Percentiles rank a stretch among this genome's conserved stretches.
phyloP scores from a whole-genome alignment of 805 yeast genomes.

The Lachancea sp. region DNA sequence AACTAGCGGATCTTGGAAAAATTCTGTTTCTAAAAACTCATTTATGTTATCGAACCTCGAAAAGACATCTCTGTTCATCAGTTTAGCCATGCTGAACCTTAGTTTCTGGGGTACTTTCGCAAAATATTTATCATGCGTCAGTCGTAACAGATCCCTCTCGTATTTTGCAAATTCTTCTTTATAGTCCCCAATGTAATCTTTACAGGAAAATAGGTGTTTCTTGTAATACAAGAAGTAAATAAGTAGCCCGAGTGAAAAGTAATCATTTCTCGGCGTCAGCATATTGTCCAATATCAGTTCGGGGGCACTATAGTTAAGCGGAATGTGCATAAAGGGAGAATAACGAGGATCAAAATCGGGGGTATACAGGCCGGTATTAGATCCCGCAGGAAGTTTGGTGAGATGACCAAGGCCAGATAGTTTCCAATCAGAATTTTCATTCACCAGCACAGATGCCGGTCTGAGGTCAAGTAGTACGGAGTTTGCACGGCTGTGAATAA shows the following conservation, averaged over 20 bases:
- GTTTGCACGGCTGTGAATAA: conserved; percentile 71
- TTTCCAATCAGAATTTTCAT: conserved; percentile 91
- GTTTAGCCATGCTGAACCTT: conserved; percentile 39
- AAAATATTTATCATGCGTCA: conserved; percentile 38
- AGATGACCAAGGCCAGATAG: conserved; percentile 64
- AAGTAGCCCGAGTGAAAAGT: conserved; percentile 77
- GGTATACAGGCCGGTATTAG: conserved; percentile 50
- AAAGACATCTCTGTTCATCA: conserved; percentile 52
- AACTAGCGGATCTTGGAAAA: conserved; percentile 76
- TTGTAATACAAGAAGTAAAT: conserved; percentile 64
- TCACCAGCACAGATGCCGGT: conserved; percentile 72
- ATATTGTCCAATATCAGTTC: conserved; percentile 64
- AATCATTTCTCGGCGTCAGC: conserved; percentile 64
- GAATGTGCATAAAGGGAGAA: conserved; percentile 64
- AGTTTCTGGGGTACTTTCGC: conserved; percentile 56
- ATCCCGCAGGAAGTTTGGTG: conserved; percentile 42
- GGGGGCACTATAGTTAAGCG: conserved; percentile 77
- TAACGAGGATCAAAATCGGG: conserved; percentile 71
- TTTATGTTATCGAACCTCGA: conserved; percentile 43
- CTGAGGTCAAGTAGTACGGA: conserved; percentile 71
- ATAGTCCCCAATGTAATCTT: conserved; percentile 53
- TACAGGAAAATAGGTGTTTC: conserved; percentile 42
- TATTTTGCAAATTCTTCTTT: conserved; percentile 49
- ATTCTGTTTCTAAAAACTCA: conserved; percentile 62
- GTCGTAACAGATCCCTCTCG: conserved; percentile 39